Evolutionary conservation across 1,284 basidiomycete species (phyloP).

Genomic region (Boletus semigastroideus): DNA sequence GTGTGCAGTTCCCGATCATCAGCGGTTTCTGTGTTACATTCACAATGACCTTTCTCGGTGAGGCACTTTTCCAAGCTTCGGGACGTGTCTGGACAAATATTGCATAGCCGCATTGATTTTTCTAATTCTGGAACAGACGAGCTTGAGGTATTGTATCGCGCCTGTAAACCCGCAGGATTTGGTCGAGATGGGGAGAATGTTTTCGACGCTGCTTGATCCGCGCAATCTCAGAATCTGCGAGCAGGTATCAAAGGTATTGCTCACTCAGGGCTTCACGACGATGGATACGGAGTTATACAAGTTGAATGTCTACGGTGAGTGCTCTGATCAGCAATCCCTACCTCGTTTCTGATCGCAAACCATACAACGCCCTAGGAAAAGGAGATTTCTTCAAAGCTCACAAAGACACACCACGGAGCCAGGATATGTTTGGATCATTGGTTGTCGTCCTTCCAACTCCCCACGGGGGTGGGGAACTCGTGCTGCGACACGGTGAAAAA

Average conservation of each 20-base stretch:
- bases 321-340: constrained; percentile 16
- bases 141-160: too few species aligned
- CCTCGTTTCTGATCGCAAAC: neutral
- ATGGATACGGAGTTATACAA: constrained; percentile 1
- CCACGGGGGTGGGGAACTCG: constrained; percentile 39
- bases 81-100: neutral
- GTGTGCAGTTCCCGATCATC: neutral
- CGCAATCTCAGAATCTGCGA: constrained; percentile 9
- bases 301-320: constrained; percentile 38
- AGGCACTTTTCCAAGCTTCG: neutral
- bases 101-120: neutral
- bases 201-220: constrained; percentile 31
- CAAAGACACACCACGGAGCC: constrained; percentile 34
- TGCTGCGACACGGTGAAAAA: constrained; percentile 31
- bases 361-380: constrained; percentile 8
- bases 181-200: constrained; percentile 7
- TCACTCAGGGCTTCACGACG: constrained; percentile 1
- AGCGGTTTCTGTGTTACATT: neutral
- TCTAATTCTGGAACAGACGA: neutral
- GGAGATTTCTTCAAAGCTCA: constrained; percentile 25
- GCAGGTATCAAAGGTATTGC: constrained; percentile 30
- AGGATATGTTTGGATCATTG: constrained; percentile 20
- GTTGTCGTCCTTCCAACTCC: constrained; percentile 37
- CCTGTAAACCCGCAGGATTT: constrained; percentile 2
- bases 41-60: neutral